A percentile compares a stretch with the other conserved stretches of the same genome.
phyloP scores from a whole-genome alignment of 73 alveolate species.

The Symbiodinium pilosum region DNA sequence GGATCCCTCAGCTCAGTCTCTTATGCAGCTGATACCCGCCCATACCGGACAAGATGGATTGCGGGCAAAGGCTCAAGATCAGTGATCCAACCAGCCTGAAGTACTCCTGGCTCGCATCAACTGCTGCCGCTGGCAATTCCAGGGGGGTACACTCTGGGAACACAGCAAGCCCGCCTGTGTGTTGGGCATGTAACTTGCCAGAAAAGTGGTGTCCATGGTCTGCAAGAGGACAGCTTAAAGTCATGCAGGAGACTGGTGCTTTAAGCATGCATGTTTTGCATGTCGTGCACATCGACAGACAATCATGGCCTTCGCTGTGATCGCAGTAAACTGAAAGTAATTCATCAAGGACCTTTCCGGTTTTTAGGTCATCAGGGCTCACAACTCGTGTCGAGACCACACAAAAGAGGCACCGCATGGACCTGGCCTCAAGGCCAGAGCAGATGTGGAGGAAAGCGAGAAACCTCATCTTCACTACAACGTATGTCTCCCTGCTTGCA shows the following conservation, averaged over 20 bases:
- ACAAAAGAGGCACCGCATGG: no score
- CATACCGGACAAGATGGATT: not conserved
- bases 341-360: conserved; percentile 51
- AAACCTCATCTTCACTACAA: not conserved
- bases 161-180: not conserved
- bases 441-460: not conserved
- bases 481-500: not conserved
- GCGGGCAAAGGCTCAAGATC: conserved; percentile 28
- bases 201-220: not conserved
- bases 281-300: no score
- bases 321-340: conserved; percentile 62
- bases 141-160: not conserved
- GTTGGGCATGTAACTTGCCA: not conserved
- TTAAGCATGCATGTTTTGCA: no score
- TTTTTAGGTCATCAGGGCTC: no score
- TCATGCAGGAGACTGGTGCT: no score
- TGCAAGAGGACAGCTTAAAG: not conserved
- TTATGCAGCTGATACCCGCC: not conserved
- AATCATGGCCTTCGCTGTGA: conserved; percentile 33
- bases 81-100: not conserved
- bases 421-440: not conserved
- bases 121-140: not conserved
- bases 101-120: not conserved
- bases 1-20: not conserved
- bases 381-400: no score